Conservation (phyloP, 768 basidiomycete genomes). For the Boletus rubropictus region DNA sequence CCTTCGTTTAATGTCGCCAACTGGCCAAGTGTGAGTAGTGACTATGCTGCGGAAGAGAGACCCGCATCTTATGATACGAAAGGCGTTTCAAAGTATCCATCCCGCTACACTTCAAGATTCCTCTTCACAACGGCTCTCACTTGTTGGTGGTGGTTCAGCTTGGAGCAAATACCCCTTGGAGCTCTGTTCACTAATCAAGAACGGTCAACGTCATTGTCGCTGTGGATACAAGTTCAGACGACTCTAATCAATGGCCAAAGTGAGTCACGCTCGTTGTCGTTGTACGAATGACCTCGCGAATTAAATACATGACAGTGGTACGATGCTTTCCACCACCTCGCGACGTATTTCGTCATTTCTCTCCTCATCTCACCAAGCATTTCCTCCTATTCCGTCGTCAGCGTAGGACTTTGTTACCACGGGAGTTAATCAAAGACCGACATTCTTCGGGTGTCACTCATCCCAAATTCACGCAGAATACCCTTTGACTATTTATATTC, state of each 20-base stretch:
- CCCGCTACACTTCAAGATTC: slow-evolving; percentile 48
- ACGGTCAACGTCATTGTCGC: slow-evolving; percentile 71
- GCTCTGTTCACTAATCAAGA: slow-evolving; percentile 65
- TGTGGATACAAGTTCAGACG: slow-evolving; percentile 61
- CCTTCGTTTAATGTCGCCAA: slow-evolving; percentile 58
- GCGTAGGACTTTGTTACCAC: slow-evolving; percentile 47
- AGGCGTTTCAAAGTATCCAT: slow-evolving; percentile 51
- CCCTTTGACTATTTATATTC: slow-evolving; percentile 69
- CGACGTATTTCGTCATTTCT: slow-evolving; percentile 41
- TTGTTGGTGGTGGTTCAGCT: slow-evolving; percentile 68
- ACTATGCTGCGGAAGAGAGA: background rate
- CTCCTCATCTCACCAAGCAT: slow-evolving; percentile 47
- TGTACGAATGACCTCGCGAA: background rate
- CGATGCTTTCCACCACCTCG: slow-evolving; percentile 41
- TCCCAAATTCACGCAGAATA: slow-evolving; percentile 44
- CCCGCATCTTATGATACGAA: background rate
- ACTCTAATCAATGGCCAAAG: slow-evolving; percentile 63
- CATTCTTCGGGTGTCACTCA: slow-evolving; percentile 77
- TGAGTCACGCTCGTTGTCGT: slow-evolving; percentile 25
- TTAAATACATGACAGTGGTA: slow-evolving; percentile 39
- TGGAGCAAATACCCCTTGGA: slow-evolving; percentile 65
- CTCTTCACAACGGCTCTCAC: slow-evolving; percentile 46
- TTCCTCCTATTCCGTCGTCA: slow-evolving; percentile 58
- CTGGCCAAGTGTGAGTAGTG: slow-evolving; percentile 52
- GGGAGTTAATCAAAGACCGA: slow-evolving; percentile 62